A percentile compares a stretch with the other conserved stretches of the same genome.
Evolutionary conservation across 805 yeast genomes (phyloP).

Genomic region (Candida adriatica): DNA sequence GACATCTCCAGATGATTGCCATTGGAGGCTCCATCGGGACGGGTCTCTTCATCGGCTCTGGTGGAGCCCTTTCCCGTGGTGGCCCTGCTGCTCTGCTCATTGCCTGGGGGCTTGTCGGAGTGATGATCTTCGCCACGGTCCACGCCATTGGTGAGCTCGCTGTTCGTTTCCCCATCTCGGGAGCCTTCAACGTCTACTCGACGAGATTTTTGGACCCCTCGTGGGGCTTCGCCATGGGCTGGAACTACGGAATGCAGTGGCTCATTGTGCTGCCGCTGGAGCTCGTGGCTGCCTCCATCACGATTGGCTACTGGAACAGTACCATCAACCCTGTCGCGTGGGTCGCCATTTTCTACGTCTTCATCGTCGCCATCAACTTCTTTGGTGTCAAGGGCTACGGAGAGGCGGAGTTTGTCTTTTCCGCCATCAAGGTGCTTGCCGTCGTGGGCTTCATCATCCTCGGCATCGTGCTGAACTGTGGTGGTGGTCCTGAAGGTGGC

Average conservation of each 20-base stretch:
- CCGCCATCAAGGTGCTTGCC: conserved; percentile 66
- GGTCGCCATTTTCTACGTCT: conserved; percentile 41
- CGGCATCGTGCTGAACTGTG: conserved; percentile 50
- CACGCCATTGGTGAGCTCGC: conserved; percentile 56
- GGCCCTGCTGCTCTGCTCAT: conserved; percentile 45
- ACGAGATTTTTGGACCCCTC: conserved; percentile 51
- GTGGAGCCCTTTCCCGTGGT: conserved; percentile 50
- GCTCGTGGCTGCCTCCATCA: conserved; percentile 46
- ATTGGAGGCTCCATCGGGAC: conserved; percentile 80
- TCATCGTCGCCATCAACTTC: conserved; percentile 39
- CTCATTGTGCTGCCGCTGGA: conserved; percentile 43
- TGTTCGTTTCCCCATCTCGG: conserved; percentile 56
- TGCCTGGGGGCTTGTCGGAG: conserved; percentile 44
- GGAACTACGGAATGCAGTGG: conserved; percentile 51
- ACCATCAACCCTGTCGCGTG: conserved; percentile 39
- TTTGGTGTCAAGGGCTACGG: conserved; percentile 50
- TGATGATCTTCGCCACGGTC: conserved; percentile 41
- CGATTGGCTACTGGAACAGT: conserved; percentile 43
- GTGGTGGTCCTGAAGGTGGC: conserved; percentile 48
- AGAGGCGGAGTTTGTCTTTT: conserved; percentile 46
- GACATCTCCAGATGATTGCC: conserved; percentile 35
- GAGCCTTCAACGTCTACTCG: conserved; percentile 54
- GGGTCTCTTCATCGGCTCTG: conserved; percentile 72
- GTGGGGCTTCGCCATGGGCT: conserved; percentile 56
- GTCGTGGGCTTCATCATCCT: conserved; percentile 54